phyloP scores from a whole-genome alignment of 2,329 filamentous ascomycete species.

The Curvularia lunata region DNA sequence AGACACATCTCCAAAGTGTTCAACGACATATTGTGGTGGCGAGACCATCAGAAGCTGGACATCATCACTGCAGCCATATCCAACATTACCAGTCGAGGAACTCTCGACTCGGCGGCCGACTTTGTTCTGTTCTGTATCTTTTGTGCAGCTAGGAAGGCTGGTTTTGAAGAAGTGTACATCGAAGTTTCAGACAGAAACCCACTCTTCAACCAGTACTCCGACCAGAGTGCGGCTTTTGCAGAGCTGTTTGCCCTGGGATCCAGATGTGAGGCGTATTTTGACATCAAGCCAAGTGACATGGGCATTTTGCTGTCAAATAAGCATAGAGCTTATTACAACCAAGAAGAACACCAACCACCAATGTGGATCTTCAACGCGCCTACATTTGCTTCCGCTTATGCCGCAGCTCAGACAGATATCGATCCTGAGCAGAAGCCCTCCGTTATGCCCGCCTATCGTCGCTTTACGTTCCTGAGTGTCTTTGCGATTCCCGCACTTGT shows the following conservation, averaged over 20 bases:
- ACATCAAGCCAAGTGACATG: constrained; percentile 54
- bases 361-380: constrained; percentile 59
- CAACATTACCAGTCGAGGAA: constrained; percentile 28
- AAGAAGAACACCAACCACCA: constrained; percentile 55
- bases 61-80: constrained; percentile 39
- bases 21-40: constrained; percentile 36
- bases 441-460: constrained; percentile 55
- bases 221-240: constrained; percentile 68
- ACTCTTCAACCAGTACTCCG: constrained; percentile 65
- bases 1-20: constrained; percentile 40
- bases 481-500: constrained; percentile 68
- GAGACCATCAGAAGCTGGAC: constrained; percentile 40
- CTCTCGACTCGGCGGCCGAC: constrained; percentile 52
- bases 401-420: constrained; percentile 60
- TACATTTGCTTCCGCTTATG: constrained; percentile 59
- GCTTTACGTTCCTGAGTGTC: constrained; percentile 65
- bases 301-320: constrained; percentile 44
- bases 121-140: constrained; percentile 65
- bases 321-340: constrained; percentile 53
- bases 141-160: constrained; percentile 62
- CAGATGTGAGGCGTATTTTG: constrained; percentile 68
- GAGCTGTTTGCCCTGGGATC: constrained; percentile 69
- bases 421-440: constrained; percentile 55
- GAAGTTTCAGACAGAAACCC: constrained; percentile 69
- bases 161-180: constrained; percentile 67